Base-by-base conservation (phyloP, 768 basidiomycete genomes). In the Coprinopsis sp. region DNA sequence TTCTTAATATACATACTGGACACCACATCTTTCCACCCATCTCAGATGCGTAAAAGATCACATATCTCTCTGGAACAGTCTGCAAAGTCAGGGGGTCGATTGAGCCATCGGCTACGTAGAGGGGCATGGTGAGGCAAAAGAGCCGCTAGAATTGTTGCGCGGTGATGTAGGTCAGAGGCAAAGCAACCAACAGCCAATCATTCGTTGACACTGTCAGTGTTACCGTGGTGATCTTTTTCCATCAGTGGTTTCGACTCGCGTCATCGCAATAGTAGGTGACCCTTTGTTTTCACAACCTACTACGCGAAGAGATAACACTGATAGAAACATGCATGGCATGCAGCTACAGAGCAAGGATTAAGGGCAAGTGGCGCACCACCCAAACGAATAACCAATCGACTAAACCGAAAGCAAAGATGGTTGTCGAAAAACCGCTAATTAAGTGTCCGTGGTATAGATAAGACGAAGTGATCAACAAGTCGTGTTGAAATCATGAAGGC, bases 41-140 rank as follows among this genome's bases (percentile, higher is more conserved):
- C 40, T 81, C 67, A 16, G 83, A 86, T 8, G 86, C 76, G 51
- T 82, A 87, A 60, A 89, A 87, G n/a, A 90, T 65, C 22, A 87
- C 44, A 49, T 73, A 86, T 13, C 67, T 57, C 33, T 80, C 78
- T n/a, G 71, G 63, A 8, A 66, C 69, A 24, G 64, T 58, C 46
- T 62, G 53, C 18, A 79, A 64, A 2, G 69, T 63, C 22, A 49
- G 44, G 23, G 64, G 63, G 33, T 74, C 66, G 18, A 67, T 62
- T 14, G 64, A 60, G 23, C 44, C 11, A 33, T 71, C 68, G 14
- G 68, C 64, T 24, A 58, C 53, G 45, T 68, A 68, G 21, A 84
- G 58, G 43, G 82, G 78, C 82, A 85, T 84, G n/a, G 36, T 53
- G 25, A 49, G 33, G n/a, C 24, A 22, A 23, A 33, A 19, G 33